These are phyloP conservation scores for Calonectria honghensis DNA, from an alignment of 2,329 filamentous ascomycete genomes.

Conservation along the genomic window DNA sequence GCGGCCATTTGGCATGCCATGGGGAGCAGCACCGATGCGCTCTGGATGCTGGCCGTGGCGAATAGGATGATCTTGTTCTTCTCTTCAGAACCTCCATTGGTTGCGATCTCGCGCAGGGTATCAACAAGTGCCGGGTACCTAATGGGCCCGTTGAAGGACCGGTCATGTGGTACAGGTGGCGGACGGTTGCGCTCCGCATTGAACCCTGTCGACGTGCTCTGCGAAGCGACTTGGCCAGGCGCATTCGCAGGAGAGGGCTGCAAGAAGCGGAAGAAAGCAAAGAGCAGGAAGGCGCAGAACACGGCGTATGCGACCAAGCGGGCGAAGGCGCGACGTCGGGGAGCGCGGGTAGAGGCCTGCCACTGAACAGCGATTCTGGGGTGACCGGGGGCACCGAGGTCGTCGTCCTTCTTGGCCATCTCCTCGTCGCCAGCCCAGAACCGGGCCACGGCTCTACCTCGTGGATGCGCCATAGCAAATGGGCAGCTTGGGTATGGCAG, in stretches of 20 bases:
- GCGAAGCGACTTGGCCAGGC: conserved; percentile 25
- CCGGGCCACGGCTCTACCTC: conserved; percentile 58
- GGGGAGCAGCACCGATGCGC: conserved; percentile 83
- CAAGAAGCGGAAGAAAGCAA: conserved; percentile 59
- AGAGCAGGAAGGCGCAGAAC: conserved; percentile 72
- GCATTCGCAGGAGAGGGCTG: conserved; percentile 66
- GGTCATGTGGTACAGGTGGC: conserved; percentile 53
- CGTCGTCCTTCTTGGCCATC: conserved; percentile 77
- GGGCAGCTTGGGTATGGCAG: conserved; percentile 23
- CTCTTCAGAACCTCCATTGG: conserved; percentile 69
- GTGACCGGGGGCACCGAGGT: conserved; percentile 61
- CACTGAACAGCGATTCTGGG: conserved; percentile 60
- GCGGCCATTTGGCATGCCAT: conserved; percentile 90
- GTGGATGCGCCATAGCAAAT: conserved; percentile 60
- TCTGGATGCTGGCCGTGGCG: conserved; percentile 83
- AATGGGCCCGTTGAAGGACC: conserved; percentile 81
- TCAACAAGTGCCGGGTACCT: conserved; percentile 79
- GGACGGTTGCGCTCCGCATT: conserved; percentile 34
- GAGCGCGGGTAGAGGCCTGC: conserved; percentile 62
- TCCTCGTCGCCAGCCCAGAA: conserved; percentile 73
- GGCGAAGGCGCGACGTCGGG: conserved; percentile 72
- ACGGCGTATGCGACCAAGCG: conserved; percentile 69
- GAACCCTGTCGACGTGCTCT: conserved; percentile 26
- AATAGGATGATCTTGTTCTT: conserved; percentile 86
- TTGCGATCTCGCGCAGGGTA: conserved; percentile 76